phyloP scores from a whole-genome alignment of 1,139 yeast species.

The Kodamaea alishanica region DNA sequence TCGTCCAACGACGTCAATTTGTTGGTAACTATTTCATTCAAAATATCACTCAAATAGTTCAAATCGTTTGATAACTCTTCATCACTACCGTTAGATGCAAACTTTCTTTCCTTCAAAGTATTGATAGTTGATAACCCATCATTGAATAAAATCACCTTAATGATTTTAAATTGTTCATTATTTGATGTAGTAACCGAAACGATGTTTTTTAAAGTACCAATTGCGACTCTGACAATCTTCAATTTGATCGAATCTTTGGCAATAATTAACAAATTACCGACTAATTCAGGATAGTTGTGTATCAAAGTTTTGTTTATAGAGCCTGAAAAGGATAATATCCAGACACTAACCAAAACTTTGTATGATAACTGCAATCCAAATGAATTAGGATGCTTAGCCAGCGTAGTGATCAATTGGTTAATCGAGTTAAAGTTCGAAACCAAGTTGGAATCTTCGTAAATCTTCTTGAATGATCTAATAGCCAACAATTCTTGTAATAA shows the following conservation, averaged over 20 bases:
- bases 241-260: constrained; percentile 83
- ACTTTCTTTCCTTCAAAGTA: constrained; percentile 77
- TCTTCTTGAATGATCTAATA: constrained; percentile 52
- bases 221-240: constrained; percentile 78
- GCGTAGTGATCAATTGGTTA: constrained; percentile 29
- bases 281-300: constrained; percentile 58
- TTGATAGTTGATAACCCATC: constrained; percentile 69
- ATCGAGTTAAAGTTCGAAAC: constrained; percentile 54
- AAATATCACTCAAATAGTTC: constrained; percentile 48
- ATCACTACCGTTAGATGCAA: constrained; percentile 68
- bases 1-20: constrained; percentile 91
- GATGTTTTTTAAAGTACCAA: constrained; percentile 68
- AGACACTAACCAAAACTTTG: constrained; percentile 68
- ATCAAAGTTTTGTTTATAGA: constrained; percentile 52
- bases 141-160: constrained; percentile 71
- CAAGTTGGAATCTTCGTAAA: constrained; percentile 53
- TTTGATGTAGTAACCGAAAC: constrained; percentile 32
- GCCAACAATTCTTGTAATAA: constrained; percentile 60
- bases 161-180: constrained; percentile 44
- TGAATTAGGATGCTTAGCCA: constrained; percentile 43
- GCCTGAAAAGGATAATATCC: constrained; percentile 79
- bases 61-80: constrained; percentile 84
- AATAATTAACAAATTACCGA: constrained; percentile 45
- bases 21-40: constrained; percentile 65
- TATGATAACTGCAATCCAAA: constrained; percentile 82